Conservation (phyloP, 805 yeast genomes). For the Candida ulmi region DNA sequence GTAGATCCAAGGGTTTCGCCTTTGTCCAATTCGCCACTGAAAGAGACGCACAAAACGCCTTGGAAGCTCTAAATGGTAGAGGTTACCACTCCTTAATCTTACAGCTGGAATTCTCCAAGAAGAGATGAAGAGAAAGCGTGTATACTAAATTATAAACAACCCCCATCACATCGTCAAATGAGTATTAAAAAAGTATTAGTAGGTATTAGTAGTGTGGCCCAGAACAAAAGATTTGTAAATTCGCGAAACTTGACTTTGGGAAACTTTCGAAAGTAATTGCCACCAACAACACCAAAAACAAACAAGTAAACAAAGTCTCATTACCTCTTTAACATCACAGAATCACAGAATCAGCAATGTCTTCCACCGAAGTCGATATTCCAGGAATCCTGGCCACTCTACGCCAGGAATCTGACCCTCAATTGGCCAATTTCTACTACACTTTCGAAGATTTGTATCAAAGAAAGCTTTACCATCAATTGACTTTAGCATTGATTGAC, state of each 20-base stretch:
- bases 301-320: neutral
- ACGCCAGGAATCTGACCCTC: conserved; percentile 61
- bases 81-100: conserved; percentile 89
- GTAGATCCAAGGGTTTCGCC: conserved; percentile 93
- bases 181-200: neutral
- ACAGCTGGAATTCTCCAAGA: conserved; percentile 57
- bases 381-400: conserved; percentile 34
- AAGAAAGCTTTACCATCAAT: conserved; percentile 91
- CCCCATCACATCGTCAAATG: neutral
- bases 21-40: conserved; percentile 77
- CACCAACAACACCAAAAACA: too few species aligned
- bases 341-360: too few species aligned
- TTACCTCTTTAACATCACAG: too few species aligned
- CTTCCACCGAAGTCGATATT: conserved; percentile 9
- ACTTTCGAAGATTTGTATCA: conserved; percentile 81
- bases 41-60: conserved; percentile 68
- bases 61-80: conserved; percentile 74
- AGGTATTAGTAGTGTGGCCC: neutral
- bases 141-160: too few species aligned
- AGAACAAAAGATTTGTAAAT: too few species aligned
- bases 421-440: conserved; percentile 54
- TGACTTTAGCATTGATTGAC: conserved; percentile 59
- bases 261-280: conserved; percentile 1
- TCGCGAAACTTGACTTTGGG: too few species aligned
- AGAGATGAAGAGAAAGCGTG: neutral